A percentile compares a stretch with the other conserved stretches of the same genome.
Evolutionary conservation across 306 rosid genomes (phyloP).

Genomic region (Coriaria nepalensis): DNA sequence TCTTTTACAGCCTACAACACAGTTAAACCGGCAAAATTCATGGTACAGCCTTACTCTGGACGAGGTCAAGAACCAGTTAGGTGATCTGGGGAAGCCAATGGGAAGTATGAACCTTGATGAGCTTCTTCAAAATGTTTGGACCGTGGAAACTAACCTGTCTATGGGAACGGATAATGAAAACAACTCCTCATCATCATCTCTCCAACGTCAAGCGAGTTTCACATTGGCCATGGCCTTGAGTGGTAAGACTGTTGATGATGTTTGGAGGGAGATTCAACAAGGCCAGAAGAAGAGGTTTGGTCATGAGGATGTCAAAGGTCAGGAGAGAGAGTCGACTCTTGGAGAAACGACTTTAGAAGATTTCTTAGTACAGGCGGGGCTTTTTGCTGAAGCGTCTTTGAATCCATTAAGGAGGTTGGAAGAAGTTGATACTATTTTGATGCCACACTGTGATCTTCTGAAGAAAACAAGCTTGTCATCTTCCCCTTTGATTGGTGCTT

Average conservation of each 20-base stretch:
- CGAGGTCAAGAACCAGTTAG: slow-evolving; percentile 42
- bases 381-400: slow-evolving; percentile 50
- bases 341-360: slow-evolving; percentile 73
- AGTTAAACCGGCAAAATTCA: slow-evolving; percentile 41
- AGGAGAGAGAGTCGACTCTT: slow-evolving; percentile 29
- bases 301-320: slow-evolving; percentile 24
- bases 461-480: slow-evolving; percentile 32
- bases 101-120: slow-evolving; percentile 69
- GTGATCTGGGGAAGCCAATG: slow-evolving; percentile 44
- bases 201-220: slow-evolving; percentile 52
- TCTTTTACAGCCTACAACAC: slow-evolving; percentile 35
- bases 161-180: slow-evolving; percentile 27
- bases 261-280: slow-evolving; percentile 67
- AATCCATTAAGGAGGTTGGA: slow-evolving; percentile 30
- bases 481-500: slow-evolving; percentile 38
- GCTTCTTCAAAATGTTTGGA: slow-evolving; percentile 63
- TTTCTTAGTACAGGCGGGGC: slow-evolving; percentile 68
- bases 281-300: slow-evolving; percentile 40
- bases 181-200: slow-evolving; percentile 24
- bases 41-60: slow-evolving; percentile 56
- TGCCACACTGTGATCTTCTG: slow-evolving; percentile 24
- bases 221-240: slow-evolving; percentile 48
- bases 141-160: slow-evolving; percentile 45
- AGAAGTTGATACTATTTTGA: slow-evolving; percentile 17
- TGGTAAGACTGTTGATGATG: slow-evolving; percentile 71